phyloP scores from a whole-genome alignment of 2,329 filamentous ascomycete species.

The Penicillium sp. region DNA sequence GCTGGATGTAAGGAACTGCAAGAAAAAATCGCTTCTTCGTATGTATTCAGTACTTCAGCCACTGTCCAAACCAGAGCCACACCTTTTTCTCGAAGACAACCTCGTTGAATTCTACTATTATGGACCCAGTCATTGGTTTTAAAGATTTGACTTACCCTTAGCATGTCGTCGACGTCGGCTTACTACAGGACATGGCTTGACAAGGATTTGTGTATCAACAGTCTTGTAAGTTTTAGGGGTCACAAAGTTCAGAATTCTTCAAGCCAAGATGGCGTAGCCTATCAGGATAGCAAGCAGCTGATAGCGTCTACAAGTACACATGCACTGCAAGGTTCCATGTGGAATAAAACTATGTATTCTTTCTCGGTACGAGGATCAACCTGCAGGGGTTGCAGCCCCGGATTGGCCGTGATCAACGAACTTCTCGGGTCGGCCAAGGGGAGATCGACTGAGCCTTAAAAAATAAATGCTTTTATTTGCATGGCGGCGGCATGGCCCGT shows the following conservation, averaged over 20 bases:
- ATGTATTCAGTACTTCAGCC: background rate
- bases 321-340: background rate
- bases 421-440: background rate
- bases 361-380: background rate
- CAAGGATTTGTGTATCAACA: background rate
- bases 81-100: background rate
- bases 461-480: background rate
- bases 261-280: background rate
- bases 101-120: background rate
- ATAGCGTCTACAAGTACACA: background rate
- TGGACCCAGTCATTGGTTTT: background rate
- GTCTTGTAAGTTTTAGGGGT: background rate
- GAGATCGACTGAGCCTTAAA: background rate
- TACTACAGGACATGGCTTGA: background rate
- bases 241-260: background rate
- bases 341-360: background rate
- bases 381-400: background rate
- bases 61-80: background rate
- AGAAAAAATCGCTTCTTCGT: background rate
- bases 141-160: background rate
- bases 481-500: background rate
- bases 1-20: background rate
- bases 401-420: slow-evolving; percentile 1
- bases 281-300: background rate
- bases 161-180: background rate